Base-by-base conservation (phyloP, 768 basidiomycete genomes). In the Mycena filopes region DNA sequence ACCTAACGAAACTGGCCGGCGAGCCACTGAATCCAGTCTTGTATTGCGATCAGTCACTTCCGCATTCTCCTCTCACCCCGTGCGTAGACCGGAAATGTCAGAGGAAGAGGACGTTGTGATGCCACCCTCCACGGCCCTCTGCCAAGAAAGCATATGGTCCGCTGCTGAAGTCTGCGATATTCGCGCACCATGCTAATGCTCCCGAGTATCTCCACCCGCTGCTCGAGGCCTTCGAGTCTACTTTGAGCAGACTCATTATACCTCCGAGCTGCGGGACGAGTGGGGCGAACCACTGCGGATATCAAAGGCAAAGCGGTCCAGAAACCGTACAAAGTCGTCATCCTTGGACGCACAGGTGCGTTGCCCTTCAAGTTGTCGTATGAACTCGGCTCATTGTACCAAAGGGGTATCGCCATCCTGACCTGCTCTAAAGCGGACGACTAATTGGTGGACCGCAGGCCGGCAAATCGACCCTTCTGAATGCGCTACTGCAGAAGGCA, bases 291-390 rank as follows among this genome's bases (percentile, higher is more conserved):
- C 6, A 45, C 28, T 8, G 15, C 25, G 3, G 1, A 3, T 21
- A 15, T 62, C 15, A 18, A 6, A 16, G 26, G 21, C 13, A 38
- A 38, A 12, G 43, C 58, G 0, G 13, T 12, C 4, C 51, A 56
- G 18, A 48, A 28, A 47, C 45, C 41, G 11, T 48, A 61, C 29
- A 67, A 55, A 25, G 57, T 63, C 3, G 69, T 65, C 8, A 65
- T 70, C 20, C 48, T 70, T 2, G 69, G 69, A 13, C 49, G 69
- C 23, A 70, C 69, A 56, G 68, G 68, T 69, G 28, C 26, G 47
- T 60, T 0, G 28, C 13, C 15, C 43, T n/a, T 26, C 15, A 33
- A 25, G 55, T 25, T 33, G 9, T 43, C 25, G n/a, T n/a, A 23
- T 5, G 38, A n/a, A 29, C 23, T 45, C 25, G 20, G 31, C 12